Evolutionary conservation across 805 yeast genomes (phyloP), one percentile per base, ranked within the genome.

Genomic region (Millerozyma acaciae): DNA sequence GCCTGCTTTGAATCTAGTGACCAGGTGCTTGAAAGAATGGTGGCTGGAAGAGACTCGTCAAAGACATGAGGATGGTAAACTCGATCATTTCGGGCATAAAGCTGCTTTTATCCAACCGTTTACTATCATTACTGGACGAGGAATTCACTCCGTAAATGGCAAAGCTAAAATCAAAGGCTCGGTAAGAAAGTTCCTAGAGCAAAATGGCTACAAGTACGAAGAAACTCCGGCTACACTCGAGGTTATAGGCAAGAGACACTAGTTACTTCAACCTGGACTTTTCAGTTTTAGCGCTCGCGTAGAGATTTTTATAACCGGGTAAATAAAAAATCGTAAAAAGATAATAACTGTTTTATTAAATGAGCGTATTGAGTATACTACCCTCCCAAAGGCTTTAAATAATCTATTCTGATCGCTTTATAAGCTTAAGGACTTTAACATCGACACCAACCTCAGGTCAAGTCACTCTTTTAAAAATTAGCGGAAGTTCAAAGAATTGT

Each of bases 91-190:
- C 33, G 62, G 69, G 2, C 38, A 57, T 0, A 54, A 51, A 18
- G 78, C 69, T 0, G 35, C 45, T 8, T 61, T 63, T 49, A 65
- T 73, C 1, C 60, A 54, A 1, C 72, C 75, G 0, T 45, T 81
- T 6, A 50, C 39, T 1, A 56, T 83, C 0, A 56, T 82, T 8
- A 80, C 90, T 0, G 90, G 93, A 0, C 56, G 85, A 42, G 93
- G 93, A 0, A 46, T 78, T 5, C 93, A 84, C 51, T 78, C 85
- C 28, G 62, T 50, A 1, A 75, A 73, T 4, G 85, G 87, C 0
- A 48, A 60, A 2, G 64, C 83, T 1, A 69, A 60, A 38, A 65
- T 83, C 12, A 65, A 66, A 37, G 52, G 40, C 1, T 47, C 67
- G 2, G 73, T 80, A 3, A 54, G 57, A 28, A 60, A 52, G 13